Evolutionary conservation across 2,329 filamentous ascomycete genomes (phyloP).

Genomic region (Gaeumannomyces tritici): DNA sequence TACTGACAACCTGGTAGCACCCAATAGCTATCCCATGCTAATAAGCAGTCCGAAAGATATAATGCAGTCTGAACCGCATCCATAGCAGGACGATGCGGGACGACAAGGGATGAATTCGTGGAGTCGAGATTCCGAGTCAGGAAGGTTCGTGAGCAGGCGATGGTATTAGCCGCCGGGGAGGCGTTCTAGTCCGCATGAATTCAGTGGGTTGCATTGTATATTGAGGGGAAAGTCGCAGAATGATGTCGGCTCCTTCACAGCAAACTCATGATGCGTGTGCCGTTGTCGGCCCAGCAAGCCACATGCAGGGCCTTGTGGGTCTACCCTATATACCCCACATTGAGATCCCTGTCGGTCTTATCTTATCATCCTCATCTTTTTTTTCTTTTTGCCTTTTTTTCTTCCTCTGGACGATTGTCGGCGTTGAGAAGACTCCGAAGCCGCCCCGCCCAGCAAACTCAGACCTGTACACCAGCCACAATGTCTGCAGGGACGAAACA

Average conservation of each 20-base stretch:
- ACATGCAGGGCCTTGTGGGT: too few relatives aligned
- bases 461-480: not conserved
- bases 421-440: too few relatives aligned
- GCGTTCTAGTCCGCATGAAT: not conserved
- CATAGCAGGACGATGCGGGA: too few relatives aligned
- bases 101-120: too few relatives aligned
- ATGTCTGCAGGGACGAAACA: slow-evolving; percentile 17
- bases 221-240: not conserved
- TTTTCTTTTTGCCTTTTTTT: not conserved
- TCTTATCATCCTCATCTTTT: not conserved
- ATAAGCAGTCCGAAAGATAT: not conserved
- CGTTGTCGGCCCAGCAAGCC: not conserved
- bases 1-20: not conserved
- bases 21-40: not conserved
- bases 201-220: not conserved
- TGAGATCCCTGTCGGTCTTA: not conserved
- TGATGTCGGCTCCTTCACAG: not conserved
- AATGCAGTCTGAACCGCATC: not conserved
- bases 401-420: not conserved
- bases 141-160: not conserved
- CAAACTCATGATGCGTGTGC: too few relatives aligned
- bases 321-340: not conserved
- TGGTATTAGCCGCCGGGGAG: not conserved
- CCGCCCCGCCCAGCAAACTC: not conserved
- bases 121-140: not conserved